Percentiles rank a stretch among this genome's conserved stretches.
Conservation (phyloP, 1,139 yeast species). For the Sugiyamaella xylanicola region DNA sequence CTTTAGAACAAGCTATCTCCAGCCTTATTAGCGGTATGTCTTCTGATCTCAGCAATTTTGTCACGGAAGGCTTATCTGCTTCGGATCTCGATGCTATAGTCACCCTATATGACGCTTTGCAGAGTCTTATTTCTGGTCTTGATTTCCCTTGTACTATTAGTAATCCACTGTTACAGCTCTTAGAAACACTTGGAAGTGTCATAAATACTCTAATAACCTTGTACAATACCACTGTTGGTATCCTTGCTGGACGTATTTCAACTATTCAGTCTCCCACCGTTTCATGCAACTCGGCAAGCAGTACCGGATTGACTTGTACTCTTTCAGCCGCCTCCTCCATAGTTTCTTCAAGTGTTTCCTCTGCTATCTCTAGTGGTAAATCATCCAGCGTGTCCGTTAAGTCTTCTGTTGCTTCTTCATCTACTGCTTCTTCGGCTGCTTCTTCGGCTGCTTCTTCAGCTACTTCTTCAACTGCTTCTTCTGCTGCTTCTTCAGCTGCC, state of each 20-base stretch:
- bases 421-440: not conserved
- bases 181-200: not conserved
- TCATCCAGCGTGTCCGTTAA: not conserved
- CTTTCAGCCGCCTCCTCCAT: not conserved
- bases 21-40: not conserved
- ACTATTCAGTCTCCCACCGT: not conserved
- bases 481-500: not conserved
- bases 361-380: too few relatives aligned
- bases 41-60: not conserved
- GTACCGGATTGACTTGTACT: not conserved
- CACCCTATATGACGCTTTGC: slow-evolving; percentile 10
- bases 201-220: not conserved
- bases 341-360: not conserved
- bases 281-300: not conserved
- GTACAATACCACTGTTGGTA: not conserved
- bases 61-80: not conserved
- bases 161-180: not conserved
- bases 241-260: not conserved
- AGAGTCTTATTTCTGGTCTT: not conserved
- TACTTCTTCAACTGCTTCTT: not conserved
- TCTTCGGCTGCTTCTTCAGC: not conserved
- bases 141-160: slow-evolving; percentile 7
- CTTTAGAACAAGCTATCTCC: not conserved
- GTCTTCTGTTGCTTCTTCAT: not conserved
- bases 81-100: slow-evolving; percentile 13